phyloP scores from a whole-genome alignment of 2,329 filamentous ascomycete species.

The Neurospora sp. region DNA sequence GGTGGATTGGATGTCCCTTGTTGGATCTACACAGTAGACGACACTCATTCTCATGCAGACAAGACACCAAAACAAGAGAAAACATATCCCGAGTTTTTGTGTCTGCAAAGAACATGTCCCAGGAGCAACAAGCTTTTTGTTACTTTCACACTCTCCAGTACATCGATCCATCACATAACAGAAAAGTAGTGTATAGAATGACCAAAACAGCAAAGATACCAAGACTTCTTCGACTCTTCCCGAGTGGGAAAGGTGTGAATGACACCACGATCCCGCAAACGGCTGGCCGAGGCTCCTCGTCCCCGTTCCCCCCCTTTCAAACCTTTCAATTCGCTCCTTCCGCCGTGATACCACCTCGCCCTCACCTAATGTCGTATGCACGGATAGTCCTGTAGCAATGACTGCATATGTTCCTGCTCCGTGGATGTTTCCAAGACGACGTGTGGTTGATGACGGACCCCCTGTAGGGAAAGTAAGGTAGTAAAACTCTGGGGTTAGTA shows the following conservation, averaged over 20 bases:
- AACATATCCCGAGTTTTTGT: background rate
- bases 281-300: background rate
- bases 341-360: background rate
- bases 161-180: background rate
- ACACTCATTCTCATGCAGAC: background rate
- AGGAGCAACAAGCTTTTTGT: background rate
- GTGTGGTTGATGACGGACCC: background rate
- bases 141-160: background rate
- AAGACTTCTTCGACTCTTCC: background rate
- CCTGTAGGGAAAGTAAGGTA: background rate
- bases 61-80: background rate
- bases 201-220: background rate
- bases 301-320: background rate
- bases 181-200: background rate
- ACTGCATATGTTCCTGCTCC: background rate
- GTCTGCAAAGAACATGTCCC: background rate
- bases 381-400: background rate
- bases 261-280: background rate
- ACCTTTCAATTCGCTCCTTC: background rate
- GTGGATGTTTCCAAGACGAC: background rate
- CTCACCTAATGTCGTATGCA: background rate
- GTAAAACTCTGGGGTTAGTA: background rate
- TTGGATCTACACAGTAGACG: background rate
- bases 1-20: background rate
- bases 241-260: background rate